phyloP scores from a whole-genome alignment of 2,329 filamentous ascomycete species.

The Blastomyces gilchristii region DNA sequence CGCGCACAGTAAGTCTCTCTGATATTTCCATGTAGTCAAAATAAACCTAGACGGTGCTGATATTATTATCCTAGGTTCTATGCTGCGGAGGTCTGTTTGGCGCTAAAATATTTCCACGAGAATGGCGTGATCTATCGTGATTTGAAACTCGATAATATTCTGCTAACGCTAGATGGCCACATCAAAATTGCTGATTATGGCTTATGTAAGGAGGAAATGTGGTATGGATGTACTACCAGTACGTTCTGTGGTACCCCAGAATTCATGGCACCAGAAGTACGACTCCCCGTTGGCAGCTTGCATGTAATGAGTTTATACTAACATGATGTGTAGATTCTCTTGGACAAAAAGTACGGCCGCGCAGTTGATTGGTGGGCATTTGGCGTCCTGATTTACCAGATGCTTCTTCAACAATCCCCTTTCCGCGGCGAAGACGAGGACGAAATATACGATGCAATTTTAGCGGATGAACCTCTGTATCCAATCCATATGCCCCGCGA shows the following conservation, averaged over 20 bases:
- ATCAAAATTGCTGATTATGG: conserved; percentile 99
- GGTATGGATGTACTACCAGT: conserved; percentile 92
- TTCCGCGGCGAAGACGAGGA: conserved; percentile 99
- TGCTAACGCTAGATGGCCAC: conserved; percentile 87
- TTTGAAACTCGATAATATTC: conserved; percentile 75
- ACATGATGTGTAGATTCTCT: conserved; percentile 58
- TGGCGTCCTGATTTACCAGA: conserved; percentile 97
- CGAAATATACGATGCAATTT: conserved; percentile 97
- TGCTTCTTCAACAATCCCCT: conserved; percentile 96
- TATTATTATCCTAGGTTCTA: conserved; percentile 59
- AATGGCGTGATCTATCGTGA: conserved; percentile 95
- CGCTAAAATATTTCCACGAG: conserved; percentile 98
- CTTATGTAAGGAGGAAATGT: conserved; percentile 99
- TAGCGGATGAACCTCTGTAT: conserved; percentile 93
- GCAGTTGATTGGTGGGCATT: conserved; percentile 99
- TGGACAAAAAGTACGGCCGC: conserved; percentile 96
- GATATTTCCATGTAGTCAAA: not conserved
- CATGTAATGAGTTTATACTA: conserved; percentile 10
- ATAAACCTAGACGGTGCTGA: not conserved
- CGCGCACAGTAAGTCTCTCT: conserved; percentile 67
- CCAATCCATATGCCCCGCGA: conserved; percentile 98
- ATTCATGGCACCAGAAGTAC: conserved; percentile 96
- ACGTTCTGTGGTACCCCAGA: conserved; percentile 99
- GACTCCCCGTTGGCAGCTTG: conserved; percentile 17
- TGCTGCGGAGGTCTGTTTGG: conserved; percentile 91